Base-by-base conservation (phyloP, 116 monocot genomes). In the Trichopus zeylanicus region DNA sequence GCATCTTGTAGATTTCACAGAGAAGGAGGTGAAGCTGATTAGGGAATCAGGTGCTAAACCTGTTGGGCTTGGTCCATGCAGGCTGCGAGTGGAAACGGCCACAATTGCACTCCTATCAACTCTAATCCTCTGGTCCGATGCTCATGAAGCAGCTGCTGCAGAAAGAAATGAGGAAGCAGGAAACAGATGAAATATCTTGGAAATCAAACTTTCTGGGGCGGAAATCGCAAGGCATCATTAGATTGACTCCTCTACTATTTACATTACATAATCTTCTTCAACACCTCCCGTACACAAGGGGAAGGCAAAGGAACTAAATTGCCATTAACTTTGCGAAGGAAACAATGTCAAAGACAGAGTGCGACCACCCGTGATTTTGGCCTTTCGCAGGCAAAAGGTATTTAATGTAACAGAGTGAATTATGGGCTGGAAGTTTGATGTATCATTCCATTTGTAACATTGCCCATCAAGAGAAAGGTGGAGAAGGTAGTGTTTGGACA, bases 1-100 rank as follows among this genome's bases (percentile, higher is more conserved):
- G 42, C 42, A 16, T 42, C 13, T 52, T 57, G 30, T 64, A 95
- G 95, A 90, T 59, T 95, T 95, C 75, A 87, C 90, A 2, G 78
- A 74, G 63, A 78, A 90, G 65, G 95, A 95, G 73, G 46, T 84
- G 48, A 70, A 74, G 64, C 53, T 78, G 46, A 65, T 90, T 74
- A 84, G 46, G 26, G 70, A 72, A 65, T 78, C 70, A 9, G 95
- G 95, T 31, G 81, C 84, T 22, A 77, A 60, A 22, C 60, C 72
- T 42, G 75, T 90, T 35, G 90, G 95, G 51, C 81, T 95, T 24
- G 95, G 95, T 7, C 78, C 84, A 16, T 70, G 78, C 61, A 78
- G 90, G 18, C 67, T 95, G 9, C 80, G 95, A 67, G 95, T 90
- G 53, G 95, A 95, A 68, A 95, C 95, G 4, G 95, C 95, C 31